Evolutionary conservation across 345 rosid species (phyloP).

Genomic region (Syzygium aqueum): DNA sequence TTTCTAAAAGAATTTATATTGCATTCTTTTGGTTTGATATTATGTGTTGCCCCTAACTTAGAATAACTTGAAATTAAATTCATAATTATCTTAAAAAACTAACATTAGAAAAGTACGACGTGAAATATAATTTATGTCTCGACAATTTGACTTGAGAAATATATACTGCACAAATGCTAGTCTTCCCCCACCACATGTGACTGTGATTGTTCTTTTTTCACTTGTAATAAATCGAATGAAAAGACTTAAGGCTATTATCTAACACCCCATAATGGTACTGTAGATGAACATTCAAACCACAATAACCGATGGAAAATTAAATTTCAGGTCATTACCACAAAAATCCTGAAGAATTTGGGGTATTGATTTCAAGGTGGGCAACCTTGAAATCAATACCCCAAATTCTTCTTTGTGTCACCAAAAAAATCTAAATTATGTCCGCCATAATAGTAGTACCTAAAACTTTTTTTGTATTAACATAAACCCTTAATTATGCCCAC

Average conservation of each 20-base stretch:
- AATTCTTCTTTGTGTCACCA: neutral
- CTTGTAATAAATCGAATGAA: neutral
- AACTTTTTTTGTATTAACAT: neutral
- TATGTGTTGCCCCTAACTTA: neutral
- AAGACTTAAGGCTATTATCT: neutral
- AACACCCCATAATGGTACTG: neutral
- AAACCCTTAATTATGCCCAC: neutral
- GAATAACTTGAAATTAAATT: neutral
- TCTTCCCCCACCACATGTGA: neutral
- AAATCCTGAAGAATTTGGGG: neutral
- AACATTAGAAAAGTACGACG: neutral
- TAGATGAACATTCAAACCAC: neutral
- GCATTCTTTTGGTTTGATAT: neutral
- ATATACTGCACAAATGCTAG: neutral
- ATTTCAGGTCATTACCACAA: neutral
- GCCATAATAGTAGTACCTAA: accelerated
- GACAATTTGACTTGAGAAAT: neutral
- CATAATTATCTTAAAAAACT: neutral
- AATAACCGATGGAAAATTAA: neutral
- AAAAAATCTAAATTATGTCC: accelerated
- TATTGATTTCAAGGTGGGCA: no score
- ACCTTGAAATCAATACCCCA: neutral
- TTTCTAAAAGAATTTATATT: neutral
- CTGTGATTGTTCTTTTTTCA: neutral
- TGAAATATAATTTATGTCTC: neutral